Percentiles rank a stretch among this genome's conserved stretches.
These are phyloP conservation scores for Phytophthora nicotianae DNA, from an alignment of 352 stramenopile genomes.

Conservation along the genomic window DNA sequence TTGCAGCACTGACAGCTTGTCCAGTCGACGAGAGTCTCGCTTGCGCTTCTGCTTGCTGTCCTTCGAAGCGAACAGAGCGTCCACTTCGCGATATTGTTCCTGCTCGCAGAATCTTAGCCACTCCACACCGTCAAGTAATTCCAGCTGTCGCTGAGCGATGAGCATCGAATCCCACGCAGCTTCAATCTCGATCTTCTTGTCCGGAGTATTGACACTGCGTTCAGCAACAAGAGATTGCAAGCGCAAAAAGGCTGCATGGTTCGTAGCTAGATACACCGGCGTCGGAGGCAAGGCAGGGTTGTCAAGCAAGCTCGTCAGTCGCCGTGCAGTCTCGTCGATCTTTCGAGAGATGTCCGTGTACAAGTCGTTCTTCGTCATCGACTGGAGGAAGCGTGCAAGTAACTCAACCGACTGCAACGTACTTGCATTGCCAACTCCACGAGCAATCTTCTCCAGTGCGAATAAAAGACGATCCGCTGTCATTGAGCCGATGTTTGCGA, in stretches of 20 bases:
- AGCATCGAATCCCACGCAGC: conserved; percentile 47
- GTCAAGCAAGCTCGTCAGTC: conserved; percentile 21
- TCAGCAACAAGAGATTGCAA: conserved; percentile 33
- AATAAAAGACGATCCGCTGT: conserved; percentile 61
- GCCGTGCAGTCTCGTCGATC: conserved; percentile 24
- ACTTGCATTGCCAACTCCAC: conserved; percentile 15
- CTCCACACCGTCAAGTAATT: conserved; percentile 62
- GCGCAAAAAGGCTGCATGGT: conserved; percentile 52
- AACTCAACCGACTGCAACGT: conserved; percentile 36
- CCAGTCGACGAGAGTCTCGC: conserved; percentile 7
- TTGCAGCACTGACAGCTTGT: conserved; percentile 70
- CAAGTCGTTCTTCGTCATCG: conserved; percentile 52
- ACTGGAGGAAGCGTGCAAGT: conserved; percentile 58
- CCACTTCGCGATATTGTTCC: conserved; percentile 64
- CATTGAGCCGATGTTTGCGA: conserved; percentile 26
- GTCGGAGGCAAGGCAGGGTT: conserved; percentile 32
- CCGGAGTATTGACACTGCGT: conserved; percentile 4
- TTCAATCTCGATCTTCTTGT: conserved; percentile 33
- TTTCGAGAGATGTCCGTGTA: conserved; percentile 40
- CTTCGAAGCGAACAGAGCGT: conserved; percentile 38
- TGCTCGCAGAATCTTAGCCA: conserved; percentile 78
- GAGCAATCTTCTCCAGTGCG: conserved; percentile 62
- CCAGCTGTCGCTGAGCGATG: conserved; percentile 45
- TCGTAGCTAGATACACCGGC: conserved; percentile 57
- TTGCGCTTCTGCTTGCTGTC: conserved; percentile 28